These are phyloP conservation scores for Cutaneotrichosporon sp. DNA, from an alignment of 1,284 basidiomycete genomes.

Conservation along the genomic window DNA sequence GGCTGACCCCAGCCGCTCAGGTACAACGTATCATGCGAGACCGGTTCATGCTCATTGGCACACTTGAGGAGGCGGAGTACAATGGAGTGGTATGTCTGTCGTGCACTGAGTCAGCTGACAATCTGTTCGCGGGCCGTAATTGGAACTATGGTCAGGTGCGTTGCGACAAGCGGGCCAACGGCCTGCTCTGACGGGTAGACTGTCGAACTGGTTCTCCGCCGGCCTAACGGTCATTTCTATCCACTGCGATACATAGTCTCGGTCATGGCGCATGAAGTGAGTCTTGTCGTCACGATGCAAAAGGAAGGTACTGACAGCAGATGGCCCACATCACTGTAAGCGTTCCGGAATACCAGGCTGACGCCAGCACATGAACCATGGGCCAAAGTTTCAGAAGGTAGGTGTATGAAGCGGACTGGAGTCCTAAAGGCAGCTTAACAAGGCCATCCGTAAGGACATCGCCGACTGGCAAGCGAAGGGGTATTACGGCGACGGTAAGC, in stretches of 20 bases:
- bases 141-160: conserved; percentile 50
- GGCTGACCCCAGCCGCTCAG: conserved; percentile 23
- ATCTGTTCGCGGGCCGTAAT: conserved; percentile 45
- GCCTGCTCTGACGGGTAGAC: conserved; percentile 9
- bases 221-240: conserved; percentile 41
- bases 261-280: conserved; percentile 48
- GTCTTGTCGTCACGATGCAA: no score
- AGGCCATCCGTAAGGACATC: conserved; percentile 43
- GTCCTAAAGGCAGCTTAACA: conserved; percentile 32
- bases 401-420: neutral
- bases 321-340: conserved; percentile 47
- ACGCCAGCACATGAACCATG: conserved; percentile 48
- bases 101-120: neutral
- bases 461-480: conserved; percentile 35
- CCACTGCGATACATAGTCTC: conserved; percentile 42
- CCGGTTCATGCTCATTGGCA: conserved; percentile 42
- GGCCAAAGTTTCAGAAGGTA: conserved; percentile 44
- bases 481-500: conserved; percentile 45
- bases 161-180: neutral
- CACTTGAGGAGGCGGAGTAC: conserved; percentile 45
- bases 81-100: conserved; percentile 39
- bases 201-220: conserved; percentile 49
- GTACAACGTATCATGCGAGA: conserved; percentile 46
- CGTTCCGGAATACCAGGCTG: neutral
- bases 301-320: conserved; percentile 19